Base-by-base conservation (phyloP, 169 alveolate genomes). In the Eimeria praecox region DNA sequence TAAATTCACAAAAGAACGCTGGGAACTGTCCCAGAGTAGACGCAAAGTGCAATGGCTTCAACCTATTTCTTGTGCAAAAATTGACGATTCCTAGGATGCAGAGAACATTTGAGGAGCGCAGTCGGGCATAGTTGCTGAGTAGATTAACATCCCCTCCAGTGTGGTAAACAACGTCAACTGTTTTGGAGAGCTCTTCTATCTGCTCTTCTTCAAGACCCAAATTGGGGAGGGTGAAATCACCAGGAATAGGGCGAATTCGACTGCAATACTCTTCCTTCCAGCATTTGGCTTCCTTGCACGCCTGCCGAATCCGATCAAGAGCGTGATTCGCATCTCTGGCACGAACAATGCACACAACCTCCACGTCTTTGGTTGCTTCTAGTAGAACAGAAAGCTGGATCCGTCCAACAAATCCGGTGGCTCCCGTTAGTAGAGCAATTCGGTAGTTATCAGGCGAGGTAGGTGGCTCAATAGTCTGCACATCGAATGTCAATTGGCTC, bases 81-180 rank as follows among this genome's bases (percentile, higher is more conserved):
- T 95, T 92, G 46, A 97, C 94, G 27, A 97, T 77, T 20, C 97
- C 96, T 49, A 22, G 27, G n/a, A 96, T 59, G 73, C 97, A 85
- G 69, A 97, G 97, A 35, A 95, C 93, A 69, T 97, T 97, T 44
- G 98, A 96, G 2, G 92, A 95, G n/a, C 98, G 95, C 38, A 97
- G 94, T 8, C 97, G 94, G 35, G 94, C 95, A 64, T 97, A 97
- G 95, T 96, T 97, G 77, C 97, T 95, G 56, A 97, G 91, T 46
- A 97, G 92, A 80, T 96, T 97, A 27, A 97, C 98, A 91, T 97
- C 98, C 22, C 98, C 98, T 24, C 98, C 98, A 9, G 97, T 97
- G 94, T 97, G 98, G 75, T 96, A 96, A 38, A 97, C 97, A n/a
- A 97, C 93, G 71, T 97, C 98, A 24, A 97, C 94, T 33, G 52